These are phyloP conservation scores for Sicyos edulis DNA, from an alignment of 306 rosid genomes.

Conservation along the genomic window DNA sequence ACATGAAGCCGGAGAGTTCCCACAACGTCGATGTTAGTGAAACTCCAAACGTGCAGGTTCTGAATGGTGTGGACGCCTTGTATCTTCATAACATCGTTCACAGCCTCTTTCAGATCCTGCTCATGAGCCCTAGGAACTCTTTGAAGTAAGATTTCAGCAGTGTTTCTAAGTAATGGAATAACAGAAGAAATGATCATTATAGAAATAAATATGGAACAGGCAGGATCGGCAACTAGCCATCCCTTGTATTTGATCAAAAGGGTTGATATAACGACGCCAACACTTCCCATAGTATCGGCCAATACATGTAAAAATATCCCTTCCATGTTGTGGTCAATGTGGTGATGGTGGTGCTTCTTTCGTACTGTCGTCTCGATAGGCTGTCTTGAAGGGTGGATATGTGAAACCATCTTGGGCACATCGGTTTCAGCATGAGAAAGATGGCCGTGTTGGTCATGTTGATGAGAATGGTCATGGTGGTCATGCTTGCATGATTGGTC, in stretches of 20 bases:
- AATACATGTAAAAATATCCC: constrained; percentile 92
- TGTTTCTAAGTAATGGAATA: constrained; percentile 77
- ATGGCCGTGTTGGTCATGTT: constrained; percentile 11
- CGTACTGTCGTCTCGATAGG: constrained; percentile 23
- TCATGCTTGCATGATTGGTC: not conserved
- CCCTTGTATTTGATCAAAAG: constrained; percentile 89
- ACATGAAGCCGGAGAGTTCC: constrained; percentile 75
- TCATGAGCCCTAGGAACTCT: constrained; percentile 67
- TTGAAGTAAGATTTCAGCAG: constrained; percentile 87
- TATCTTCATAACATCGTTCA: constrained; percentile 45
- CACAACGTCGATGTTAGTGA: constrained; percentile 71
- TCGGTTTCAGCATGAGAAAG: constrained; percentile 1
- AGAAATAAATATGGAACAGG: constrained; percentile 90
- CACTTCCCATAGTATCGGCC: constrained; percentile 97
- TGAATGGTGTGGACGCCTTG: constrained; percentile 56
- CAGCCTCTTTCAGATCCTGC: constrained; percentile 51
- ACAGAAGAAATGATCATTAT: constrained; percentile 75
- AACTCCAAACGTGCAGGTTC: constrained; percentile 71
- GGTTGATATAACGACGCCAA: constrained; percentile 89
- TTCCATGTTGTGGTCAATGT: constrained; percentile 98
- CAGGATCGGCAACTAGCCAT: constrained; percentile 95
- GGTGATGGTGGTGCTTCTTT: constrained; percentile 51
- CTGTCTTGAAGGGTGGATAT: constrained; percentile 22
- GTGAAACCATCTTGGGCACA: constrained; percentile 21
- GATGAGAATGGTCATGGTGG: constrained; percentile 6